Evolutionary conservation across 2,329 filamentous ascomycete genomes (phyloP), one percentile per base, ranked within the genome.

Genomic region (Fusarium sp.): DNA sequence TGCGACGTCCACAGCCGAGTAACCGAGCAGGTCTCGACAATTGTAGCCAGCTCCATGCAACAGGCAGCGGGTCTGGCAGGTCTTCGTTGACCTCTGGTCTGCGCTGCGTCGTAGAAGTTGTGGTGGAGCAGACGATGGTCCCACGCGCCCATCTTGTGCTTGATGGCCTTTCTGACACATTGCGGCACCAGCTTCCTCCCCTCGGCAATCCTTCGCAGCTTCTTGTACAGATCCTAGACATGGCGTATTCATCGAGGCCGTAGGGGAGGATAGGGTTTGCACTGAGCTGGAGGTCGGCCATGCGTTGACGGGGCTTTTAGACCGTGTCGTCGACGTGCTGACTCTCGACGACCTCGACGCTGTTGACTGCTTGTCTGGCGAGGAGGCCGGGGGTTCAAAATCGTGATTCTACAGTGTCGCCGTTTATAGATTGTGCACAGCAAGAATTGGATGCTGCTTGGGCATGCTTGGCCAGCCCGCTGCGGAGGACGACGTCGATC

Each of bases 261-360:
- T 30, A 40, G 13, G 39, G 37, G 11, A 54, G 28, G 39, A 54
- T 43, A 10, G 51, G 51, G 16, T 54, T 44, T 27, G 39, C 39
- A 27, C 39, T 54, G 23, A 43, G 51, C 31, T 43, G 27, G 10
- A 54, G 51, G 16, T 54, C 51, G 51, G 51, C 51, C 51, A 54
- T 54, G 37, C 39, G 37, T 54, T 54, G 18, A 43, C 51, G 41
- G 51, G 51, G n/a, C 51, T 54, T 31, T 11, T 27, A 31, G 51
- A 54, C 28, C 27, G 51, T 40, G 12, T 40, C 16, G 27, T 43
- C 23, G 51, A 44, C 7, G 37, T 43, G 11, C 37, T 43, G 23
- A 30, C n/a, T 11, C 23, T n/a, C 7, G 51, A 40, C 12, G 37
- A 43, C 18, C 23, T 40, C 27, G 51, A 40, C 3, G 51, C 12